Evolutionary conservation across 352 stramenopile species (phyloP), one percentile per base, ranked within the genome.

Genomic region (Pythium scleroteichum): DNA sequence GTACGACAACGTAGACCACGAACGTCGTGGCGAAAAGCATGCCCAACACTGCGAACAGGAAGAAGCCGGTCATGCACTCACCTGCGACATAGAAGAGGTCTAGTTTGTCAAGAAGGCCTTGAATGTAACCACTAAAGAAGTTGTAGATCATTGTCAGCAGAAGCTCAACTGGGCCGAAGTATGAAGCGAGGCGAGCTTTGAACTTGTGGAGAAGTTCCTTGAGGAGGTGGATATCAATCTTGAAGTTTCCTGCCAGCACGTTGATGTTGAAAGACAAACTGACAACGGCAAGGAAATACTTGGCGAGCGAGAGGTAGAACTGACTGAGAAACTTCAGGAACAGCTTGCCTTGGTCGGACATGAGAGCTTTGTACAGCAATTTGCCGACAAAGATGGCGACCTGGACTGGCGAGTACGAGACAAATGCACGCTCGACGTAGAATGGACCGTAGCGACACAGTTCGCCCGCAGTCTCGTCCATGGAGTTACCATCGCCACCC

Each of bases 231-330:
- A 40, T 17, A 14, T 71, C 33, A 7, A 81, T 46, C 0, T 70
- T 65, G 64, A 84, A 79, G 32, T 73, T 73, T 0, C 55, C 66
- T 1, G 68, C 64, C 7, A 87, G 53, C 38, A 87, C 72, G 1
- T 66, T 74, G 23, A 87, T 71, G 68, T 87, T 87, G 75, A 87
- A 87, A 4, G 75, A 85, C 40, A 87, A 72, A 73, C 70, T 83
- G 40, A 87, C 57, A 16, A 87, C 62, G 0, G 62, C 59, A 14
- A 87, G 49, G 38, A 85, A 75, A 59, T 85, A 85, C 55, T 87
- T 87, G 50, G 73, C 2, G 5, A 71, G 13, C 2, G 66, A 47
- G 14, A 87, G 55, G 2, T 68, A 13, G 2, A 53, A 54, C 44
- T 82, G 66, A 0, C 53, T 55, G 1, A 68, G 7, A 4, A 66